A percentile compares a stretch with the other conserved stretches of the same genome.
These are phyloP conservation scores for Gloeopeniophorella convolvens DNA, from an alignment of 768 basidiomycete genomes.

Conservation along the genomic window DNA sequence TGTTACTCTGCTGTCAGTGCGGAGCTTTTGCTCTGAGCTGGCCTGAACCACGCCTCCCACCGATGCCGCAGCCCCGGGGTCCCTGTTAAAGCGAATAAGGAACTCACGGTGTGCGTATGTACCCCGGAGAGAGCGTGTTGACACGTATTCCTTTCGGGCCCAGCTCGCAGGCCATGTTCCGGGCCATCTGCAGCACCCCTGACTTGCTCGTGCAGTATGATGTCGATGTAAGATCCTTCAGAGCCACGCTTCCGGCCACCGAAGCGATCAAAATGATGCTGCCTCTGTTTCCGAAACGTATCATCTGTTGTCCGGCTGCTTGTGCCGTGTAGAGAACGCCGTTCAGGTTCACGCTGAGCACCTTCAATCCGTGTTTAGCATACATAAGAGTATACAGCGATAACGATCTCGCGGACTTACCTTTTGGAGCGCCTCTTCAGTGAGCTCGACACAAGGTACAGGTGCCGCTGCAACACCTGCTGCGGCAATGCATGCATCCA, in stretches of 20 bases:
- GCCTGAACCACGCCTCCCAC: conserved; percentile 55
- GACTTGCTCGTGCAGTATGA: conserved; percentile 75
- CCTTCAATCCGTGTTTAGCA: no score
- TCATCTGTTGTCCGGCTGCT: conserved; percentile 34
- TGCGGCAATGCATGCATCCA: conserved; percentile 74
- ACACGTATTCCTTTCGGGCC: conserved; percentile 61
- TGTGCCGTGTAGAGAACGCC: conserved; percentile 34
- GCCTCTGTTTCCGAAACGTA: conserved; percentile 30
- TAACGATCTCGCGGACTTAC: no score
- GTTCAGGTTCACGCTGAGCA: conserved; percentile 57
- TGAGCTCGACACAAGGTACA: conserved; percentile 59
- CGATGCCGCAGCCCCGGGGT: conserved; percentile 45
- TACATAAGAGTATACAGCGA: no score
- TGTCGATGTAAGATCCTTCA: conserved; percentile 66
- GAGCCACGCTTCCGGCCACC: conserved; percentile 37
- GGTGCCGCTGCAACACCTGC: conserved; percentile 62
- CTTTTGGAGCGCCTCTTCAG: conserved; percentile 56
- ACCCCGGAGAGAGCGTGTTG: conserved; percentile 70
- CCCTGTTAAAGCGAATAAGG: background rate
- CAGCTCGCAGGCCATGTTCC: conserved; percentile 79
- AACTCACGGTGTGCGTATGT: conserved; percentile 51
- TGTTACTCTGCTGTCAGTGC: no score
- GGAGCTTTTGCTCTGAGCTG: no score
- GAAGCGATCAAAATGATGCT: conserved; percentile 39
- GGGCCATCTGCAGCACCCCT: conserved; percentile 72